Evolutionary conservation across 2,329 filamentous ascomycete species (phyloP).

Genomic region (Fusarium keratoplasticum): DNA sequence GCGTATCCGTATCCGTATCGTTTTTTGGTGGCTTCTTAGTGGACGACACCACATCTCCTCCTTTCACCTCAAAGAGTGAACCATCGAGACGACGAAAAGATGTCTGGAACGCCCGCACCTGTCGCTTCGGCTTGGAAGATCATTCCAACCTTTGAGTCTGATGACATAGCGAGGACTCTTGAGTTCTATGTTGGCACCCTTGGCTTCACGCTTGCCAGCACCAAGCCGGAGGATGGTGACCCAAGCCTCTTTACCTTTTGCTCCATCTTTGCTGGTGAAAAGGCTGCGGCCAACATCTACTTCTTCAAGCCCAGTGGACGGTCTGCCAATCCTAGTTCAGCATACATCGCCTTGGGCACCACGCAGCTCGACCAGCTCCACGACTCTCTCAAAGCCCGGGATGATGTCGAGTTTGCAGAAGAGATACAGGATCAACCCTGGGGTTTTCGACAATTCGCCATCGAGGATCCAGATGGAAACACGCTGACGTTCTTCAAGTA

Average conservation of each 20-base stretch:
- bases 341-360: constrained; percentile 25
- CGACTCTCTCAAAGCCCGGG: constrained; percentile 11
- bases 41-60: background rate
- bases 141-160: constrained; percentile 31
- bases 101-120: constrained; percentile 3
- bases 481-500: constrained; percentile 34
- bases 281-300: constrained; percentile 32
- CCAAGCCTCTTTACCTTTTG: constrained; percentile 27
- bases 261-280: constrained; percentile 22
- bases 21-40: constrained; percentile 4
- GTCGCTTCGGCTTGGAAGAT: constrained; percentile 28
- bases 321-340: constrained; percentile 13
- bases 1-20: constrained; percentile 23
- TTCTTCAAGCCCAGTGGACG: constrained; percentile 25
- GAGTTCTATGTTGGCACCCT: constrained; percentile 22
- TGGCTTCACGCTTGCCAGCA: constrained; percentile 19
- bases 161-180: constrained; percentile 21
- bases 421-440: constrained; percentile 25
- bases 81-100: background rate
- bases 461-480: constrained; percentile 28
- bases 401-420: constrained; percentile 16
- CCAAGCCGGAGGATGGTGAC: constrained; percentile 16
- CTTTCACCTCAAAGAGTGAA: background rate
- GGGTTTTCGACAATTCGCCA: constrained; percentile 31
- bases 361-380: constrained; percentile 23